Conservation (phyloP, 208 protist genomes). For the Trypanosoma theileri region DNA sequence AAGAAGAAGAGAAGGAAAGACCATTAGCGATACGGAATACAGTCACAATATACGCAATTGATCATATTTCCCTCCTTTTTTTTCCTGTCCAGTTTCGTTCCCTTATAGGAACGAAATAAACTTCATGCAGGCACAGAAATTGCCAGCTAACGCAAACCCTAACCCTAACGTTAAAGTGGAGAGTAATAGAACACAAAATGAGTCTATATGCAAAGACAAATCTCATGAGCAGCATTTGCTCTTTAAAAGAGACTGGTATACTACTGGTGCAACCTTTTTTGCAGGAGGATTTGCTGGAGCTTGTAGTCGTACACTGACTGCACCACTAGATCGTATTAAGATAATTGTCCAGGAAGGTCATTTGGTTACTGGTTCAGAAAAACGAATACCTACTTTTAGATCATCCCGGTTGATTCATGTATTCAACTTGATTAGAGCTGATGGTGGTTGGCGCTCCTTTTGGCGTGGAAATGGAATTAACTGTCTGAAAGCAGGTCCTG, state of each 20-base stretch:
- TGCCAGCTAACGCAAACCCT: background rate
- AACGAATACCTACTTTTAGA: constrained; percentile 29
- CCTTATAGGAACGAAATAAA: too few relatives aligned
- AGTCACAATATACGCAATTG: too few relatives aligned
- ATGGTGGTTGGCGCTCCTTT: constrained; percentile 77
- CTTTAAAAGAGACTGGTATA: constrained; percentile 77
- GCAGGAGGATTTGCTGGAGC: constrained; percentile 83
- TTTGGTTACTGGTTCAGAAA: constrained; percentile 34
- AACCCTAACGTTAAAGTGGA: background rate
- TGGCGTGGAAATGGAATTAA: constrained; percentile 91
- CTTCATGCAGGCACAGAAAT: constrained; percentile 1
- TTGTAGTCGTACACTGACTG: constrained; percentile 83
- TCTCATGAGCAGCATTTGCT: constrained; percentile 21
- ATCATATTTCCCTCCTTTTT: too few relatives aligned
- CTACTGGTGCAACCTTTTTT: constrained; percentile 73
- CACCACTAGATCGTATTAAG: constrained; percentile 91
- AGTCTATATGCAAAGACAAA: background rate
- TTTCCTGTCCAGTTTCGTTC: too few relatives aligned
- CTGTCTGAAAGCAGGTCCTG: constrained; percentile 89
- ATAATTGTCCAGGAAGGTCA: constrained; percentile 92
- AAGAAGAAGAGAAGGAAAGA: too few relatives aligned
- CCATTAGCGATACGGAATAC: too few relatives aligned
- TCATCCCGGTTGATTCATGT: constrained; percentile 66
- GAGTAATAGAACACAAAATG: background rate
- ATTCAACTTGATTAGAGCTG: constrained; percentile 68